Evolutionary conservation across 352 stramenopile species (phyloP).

Genomic region (Plasmopara viticola): DNA sequence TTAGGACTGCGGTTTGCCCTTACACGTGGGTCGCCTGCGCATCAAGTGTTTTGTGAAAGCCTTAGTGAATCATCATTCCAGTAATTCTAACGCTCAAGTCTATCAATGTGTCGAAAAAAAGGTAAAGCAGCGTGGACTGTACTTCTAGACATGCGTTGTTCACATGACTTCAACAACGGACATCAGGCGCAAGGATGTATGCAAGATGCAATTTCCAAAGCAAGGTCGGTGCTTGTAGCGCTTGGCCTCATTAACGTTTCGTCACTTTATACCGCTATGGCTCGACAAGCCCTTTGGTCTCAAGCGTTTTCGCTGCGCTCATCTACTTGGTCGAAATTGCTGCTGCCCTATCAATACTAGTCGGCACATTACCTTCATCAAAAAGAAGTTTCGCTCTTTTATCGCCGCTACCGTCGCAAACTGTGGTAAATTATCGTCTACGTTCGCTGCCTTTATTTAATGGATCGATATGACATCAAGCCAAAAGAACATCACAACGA

Average conservation of each 20-base stretch:
- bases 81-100: conserved; percentile 36
- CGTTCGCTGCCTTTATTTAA: conserved; percentile 30
- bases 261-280: conserved; percentile 53
- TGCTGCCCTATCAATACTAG: conserved; percentile 39
- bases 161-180: background rate
- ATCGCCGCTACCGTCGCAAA: conserved; percentile 26
- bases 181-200: conserved; percentile 63
- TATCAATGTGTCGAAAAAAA: conserved; percentile 41
- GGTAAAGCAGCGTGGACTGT: conserved; percentile 12
- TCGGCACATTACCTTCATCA: conserved; percentile 5
- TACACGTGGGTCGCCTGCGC: conserved; percentile 48
- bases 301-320: conserved; percentile 41
- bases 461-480: conserved; percentile 36
- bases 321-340: conserved; percentile 45
- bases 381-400: conserved; percentile 5
- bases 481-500: conserved; percentile 12
- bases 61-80: conserved; percentile 56
- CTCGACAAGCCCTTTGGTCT: conserved; percentile 30
- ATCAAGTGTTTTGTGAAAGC: conserved; percentile 27
- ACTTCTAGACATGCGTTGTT: background rate
- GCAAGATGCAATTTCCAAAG: conserved; percentile 62
- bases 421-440: conserved; percentile 27
- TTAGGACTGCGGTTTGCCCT: conserved; percentile 43
- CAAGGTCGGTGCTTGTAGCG: conserved; percentile 58
- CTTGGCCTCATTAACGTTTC: conserved; percentile 52